Evolutionary conservation across 2,329 filamentous ascomycete species (phyloP), one percentile per base, ranked within the genome.

Genomic region (Pestalotiopsis sp.): DNA sequence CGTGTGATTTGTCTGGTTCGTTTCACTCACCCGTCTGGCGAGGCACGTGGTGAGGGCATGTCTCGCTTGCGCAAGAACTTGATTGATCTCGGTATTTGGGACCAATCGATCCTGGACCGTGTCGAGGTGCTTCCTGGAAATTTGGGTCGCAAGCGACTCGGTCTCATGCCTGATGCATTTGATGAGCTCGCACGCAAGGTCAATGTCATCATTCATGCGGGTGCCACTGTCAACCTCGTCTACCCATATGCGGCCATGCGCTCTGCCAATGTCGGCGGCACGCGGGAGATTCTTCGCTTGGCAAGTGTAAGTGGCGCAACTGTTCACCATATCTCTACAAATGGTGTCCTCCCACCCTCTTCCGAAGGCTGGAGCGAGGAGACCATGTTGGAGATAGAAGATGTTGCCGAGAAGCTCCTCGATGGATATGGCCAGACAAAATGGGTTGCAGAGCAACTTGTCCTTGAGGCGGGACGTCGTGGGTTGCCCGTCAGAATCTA

Each of bases 361-460:
- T 84, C 85, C 4, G 84, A 89, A 52, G 91, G 92, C 11, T 94
- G 92, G 92, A 79, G 87, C 1, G 92, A 94, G 76, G 87, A 90
- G 69, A 82, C 88, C 10, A 89, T 91, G 80, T 82, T 94, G 17
- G 83, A 85, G 38, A 85, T 92, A 4, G 86, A 91, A 13, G 87
- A 90, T 60, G 92, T 94, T 1, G 89, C 91, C 0, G 86, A 83
- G 57, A 91, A 91, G 76, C 81, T 94, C 4, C 80, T 86, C 1
- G 91, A 94, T 73, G 92, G 92, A 1, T 94, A 94, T 70, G 91
- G 91, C 0, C 92, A 94, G 78, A 93, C 91, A 0, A 94, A 94
- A 75, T 94, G 92, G 92, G 92, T 92, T 38, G 91, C 92, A 2
- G 92, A 94, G 76, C 89, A 91, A 76, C 88, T 94, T 3, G 89